A percentile compares a stretch with the other conserved stretches of the same genome.
These are phyloP conservation scores for Mentha longifolia DNA, from an alignment of 257 asterid genomes.

Conservation along the genomic window DNA sequence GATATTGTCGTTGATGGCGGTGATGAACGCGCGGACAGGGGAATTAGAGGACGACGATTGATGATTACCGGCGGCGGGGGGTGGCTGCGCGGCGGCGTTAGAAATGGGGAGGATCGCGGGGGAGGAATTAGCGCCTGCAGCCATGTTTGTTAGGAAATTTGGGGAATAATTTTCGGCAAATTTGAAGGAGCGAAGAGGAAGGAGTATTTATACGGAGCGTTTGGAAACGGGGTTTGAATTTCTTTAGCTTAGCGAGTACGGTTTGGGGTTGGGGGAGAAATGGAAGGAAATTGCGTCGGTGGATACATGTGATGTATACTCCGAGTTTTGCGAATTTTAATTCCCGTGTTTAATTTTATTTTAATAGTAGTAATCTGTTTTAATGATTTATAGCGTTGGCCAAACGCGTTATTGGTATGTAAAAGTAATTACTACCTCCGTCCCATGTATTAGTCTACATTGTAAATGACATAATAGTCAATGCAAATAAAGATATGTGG, in stretches of 20 bases:
- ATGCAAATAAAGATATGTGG: no score
- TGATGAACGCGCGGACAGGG: constrained; percentile 54
- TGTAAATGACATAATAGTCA: no score
- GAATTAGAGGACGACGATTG: constrained; percentile 47
- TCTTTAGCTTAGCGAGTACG: constrained; percentile 31
- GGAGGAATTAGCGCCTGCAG: constrained; percentile 46
- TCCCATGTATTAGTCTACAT: no score
- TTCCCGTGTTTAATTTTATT: no score
- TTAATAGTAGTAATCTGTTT: neutral
- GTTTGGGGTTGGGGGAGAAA: neutral
- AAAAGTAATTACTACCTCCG: no score
- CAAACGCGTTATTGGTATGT: constrained; percentile 12
- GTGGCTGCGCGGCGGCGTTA: constrained; percentile 48
- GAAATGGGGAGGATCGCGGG: constrained; percentile 79
- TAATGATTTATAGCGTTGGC: neutral
- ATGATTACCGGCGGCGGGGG: constrained; percentile 40
- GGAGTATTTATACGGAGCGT: constrained; percentile 21
- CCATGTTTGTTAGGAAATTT: constrained; percentile 41
- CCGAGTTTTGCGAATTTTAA: constrained; percentile 14
- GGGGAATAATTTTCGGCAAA: neutral
- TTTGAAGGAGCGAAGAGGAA: neutral
- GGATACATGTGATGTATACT: constrained; percentile 24
- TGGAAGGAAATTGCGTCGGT: constrained; percentile 21
- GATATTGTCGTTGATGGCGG: constrained; percentile 53
- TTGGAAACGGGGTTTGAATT: constrained; percentile 12